Evolutionary conservation across 139 green algal genomes (phyloP), one percentile per base, ranked within the genome.

Genomic region (Closterium sp.): DNA sequence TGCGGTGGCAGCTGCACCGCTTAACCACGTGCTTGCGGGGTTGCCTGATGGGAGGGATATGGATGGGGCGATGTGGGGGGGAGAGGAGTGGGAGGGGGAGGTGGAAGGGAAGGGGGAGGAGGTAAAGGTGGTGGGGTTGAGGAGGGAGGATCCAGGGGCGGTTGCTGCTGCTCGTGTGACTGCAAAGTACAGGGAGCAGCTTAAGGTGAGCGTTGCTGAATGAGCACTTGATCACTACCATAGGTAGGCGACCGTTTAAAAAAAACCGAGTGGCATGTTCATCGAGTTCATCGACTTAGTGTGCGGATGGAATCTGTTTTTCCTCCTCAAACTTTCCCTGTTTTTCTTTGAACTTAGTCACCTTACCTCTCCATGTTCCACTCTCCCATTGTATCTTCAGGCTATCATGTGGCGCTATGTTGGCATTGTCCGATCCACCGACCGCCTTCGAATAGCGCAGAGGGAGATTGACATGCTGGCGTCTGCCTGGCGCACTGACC

Each of bases 391-490:
- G 38, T 50, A 50, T 50, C 27, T 99, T 89, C 96, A 96, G 0
- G 85, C 85, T 9, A 88, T 97, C 4, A 99, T 99, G 98, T 99
- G 98, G 97, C 70, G 95, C 27, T 94, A 95, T 84, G 93, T 96
- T 17, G 98, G 98, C 91, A 99, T 99, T 42, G 97, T 99, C 85
- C 95, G 98, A 28, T 95, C 93, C 89, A 95, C 90, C 27, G 92
- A 90, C 45, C 95, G 96, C 50, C 95, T 99, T 91, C 24, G 19
- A 17, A 85, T 91, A 29, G 89, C 92, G 2, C 29, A 42, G 29
- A 30, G 62, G 11, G 98, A 99, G 96, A 95, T 99, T 79, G 92
- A 95, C 50, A 99, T 98, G 95, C 92, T 99, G 86, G 95, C 97
- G 1, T 97, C 95, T 2, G 96, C 27, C 9, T 94, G 92, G 92